Conservation (phyloP, 192 early-diverging fungal species). For the Podochytrium sp. region DNA sequence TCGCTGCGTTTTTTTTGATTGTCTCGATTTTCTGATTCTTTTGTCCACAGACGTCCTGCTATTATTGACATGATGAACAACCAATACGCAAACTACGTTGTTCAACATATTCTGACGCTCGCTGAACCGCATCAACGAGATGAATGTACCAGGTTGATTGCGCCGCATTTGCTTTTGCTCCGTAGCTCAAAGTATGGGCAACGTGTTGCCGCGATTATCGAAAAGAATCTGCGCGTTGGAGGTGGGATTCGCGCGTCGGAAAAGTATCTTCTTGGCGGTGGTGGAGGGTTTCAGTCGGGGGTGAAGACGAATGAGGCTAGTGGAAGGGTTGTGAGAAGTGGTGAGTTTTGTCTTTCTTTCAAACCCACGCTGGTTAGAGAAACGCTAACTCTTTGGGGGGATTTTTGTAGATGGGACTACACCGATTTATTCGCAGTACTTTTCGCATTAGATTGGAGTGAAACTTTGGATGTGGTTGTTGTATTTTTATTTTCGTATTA, state of each 20-base stretch:
- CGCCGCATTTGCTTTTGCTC: slow-evolving; percentile 65
- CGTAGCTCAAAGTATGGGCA: slow-evolving; percentile 74
- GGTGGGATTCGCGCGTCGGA: not conserved
- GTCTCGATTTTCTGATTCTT: slow-evolving; percentile 39
- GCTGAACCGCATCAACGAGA: slow-evolving; percentile 61
- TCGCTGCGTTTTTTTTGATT: slow-evolving; percentile 3
- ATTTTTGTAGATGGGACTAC: not conserved
- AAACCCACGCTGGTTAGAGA: not conserved
- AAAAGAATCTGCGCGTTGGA: slow-evolving; percentile 39
- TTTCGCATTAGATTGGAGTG: not conserved
- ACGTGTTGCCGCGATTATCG: slow-evolving; percentile 52
- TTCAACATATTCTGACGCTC: slow-evolving; percentile 69
- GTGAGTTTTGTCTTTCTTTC: too few relatives aligned
- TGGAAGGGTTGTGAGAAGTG: not conserved
- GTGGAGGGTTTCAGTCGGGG: not conserved
- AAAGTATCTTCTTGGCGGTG: not conserved
- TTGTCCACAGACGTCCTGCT: slow-evolving; percentile 37
- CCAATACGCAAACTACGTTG: slow-evolving; percentile 79
- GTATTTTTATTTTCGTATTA: not conserved
- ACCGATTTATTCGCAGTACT: not conserved
- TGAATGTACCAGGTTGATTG: slow-evolving; percentile 57
- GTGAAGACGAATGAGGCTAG: not conserved
- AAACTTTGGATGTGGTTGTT: not conserved
- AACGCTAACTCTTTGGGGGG: not conserved
- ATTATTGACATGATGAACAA: slow-evolving; percentile 76